A percentile compares a stretch with the other conserved stretches of the same genome.
Conservation (phyloP, 2,329 filamentous ascomycete species). For the Neonectria coccinea region DNA sequence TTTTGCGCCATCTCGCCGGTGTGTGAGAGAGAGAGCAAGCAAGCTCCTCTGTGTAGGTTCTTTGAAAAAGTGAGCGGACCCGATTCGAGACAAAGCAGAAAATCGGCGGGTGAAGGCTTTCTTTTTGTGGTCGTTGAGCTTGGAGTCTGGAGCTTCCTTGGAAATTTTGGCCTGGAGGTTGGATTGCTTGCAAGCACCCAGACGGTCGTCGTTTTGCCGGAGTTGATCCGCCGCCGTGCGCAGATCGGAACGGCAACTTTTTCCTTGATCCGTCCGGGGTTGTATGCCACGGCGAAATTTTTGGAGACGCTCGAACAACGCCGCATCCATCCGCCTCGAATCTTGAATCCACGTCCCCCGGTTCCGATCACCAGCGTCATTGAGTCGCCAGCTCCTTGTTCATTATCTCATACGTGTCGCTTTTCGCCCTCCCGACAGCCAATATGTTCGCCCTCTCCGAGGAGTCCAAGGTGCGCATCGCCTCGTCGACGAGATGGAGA, state of each 20-base stretch:
- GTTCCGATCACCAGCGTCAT: constrained; percentile 24
- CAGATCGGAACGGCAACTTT: constrained; percentile 41
- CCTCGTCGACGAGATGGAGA: constrained; percentile 6
- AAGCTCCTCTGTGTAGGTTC: constrained; percentile 5
- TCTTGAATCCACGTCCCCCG: constrained; percentile 11
- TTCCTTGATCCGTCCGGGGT: constrained; percentile 38
- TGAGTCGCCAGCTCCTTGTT: constrained; percentile 7
- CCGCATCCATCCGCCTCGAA: constrained; percentile 34
- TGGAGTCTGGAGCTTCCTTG: constrained; percentile 29
- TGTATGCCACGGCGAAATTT: constrained; percentile 37
- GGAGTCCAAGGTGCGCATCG: constrained; percentile 84
- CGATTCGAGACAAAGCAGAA: not conserved
- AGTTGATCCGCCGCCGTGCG: constrained; percentile 43
- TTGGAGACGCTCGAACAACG: constrained; percentile 38
- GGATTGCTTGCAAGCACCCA: constrained; percentile 13
- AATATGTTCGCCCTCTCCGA: constrained; percentile 82
- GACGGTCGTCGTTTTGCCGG: constrained; percentile 43
- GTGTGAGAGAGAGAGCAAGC: constrained; percentile 19
- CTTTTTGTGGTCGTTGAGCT: constrained; percentile 16
- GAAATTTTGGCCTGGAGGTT: constrained; percentile 45
- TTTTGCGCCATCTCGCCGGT: constrained; percentile 71
- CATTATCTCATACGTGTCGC: not conserved
- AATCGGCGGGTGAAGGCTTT: constrained; percentile 25
- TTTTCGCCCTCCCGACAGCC: constrained; percentile 32
- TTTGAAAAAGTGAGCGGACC: not conserved